Evolutionary conservation across 23 red algal genomes (phyloP).

Genomic region (Chondrus crispus): DNA sequence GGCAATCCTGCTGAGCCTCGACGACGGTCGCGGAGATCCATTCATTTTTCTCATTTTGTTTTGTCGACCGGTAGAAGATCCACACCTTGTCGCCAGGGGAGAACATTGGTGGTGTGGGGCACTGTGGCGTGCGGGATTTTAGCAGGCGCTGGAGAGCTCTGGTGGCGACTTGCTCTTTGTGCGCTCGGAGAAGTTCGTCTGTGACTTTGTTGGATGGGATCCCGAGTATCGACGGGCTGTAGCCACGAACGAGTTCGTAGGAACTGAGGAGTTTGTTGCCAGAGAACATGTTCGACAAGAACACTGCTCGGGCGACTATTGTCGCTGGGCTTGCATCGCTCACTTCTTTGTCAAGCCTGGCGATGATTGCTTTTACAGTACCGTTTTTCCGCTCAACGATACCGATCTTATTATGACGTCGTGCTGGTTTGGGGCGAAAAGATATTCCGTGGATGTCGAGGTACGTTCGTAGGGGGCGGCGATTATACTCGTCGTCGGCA

Average conservation of each 20-base stretch:
- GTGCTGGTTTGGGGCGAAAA: neutral
- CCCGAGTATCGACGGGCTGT: slow-evolving; percentile 21
- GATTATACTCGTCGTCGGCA: neutral
- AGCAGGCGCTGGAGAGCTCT: neutral
- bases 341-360: slow-evolving; percentile 5
- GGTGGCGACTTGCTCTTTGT: neutral
- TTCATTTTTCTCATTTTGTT: neutral
- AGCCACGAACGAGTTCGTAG: slow-evolving; percentile 14
- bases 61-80: slow-evolving; percentile 17
- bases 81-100: neutral
- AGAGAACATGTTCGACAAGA: slow-evolving; percentile 8
- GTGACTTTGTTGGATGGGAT: neutral
- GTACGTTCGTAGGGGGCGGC: neutral
- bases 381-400: slow-evolving; percentile 4
- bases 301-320: slow-evolving; percentile 17
- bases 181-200: slow-evolving; percentile 13
- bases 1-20: neutral
- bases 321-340: neutral
- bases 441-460: neutral
- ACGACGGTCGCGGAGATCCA: neutral
- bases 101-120: neutral
- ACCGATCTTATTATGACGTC: slow-evolving; percentile 33
- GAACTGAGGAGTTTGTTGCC: slow-evolving; percentile 8
- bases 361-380: slow-evolving; percentile 10
- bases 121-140: neutral